A percentile compares a stretch with the other conserved stretches of the same genome.
Conservation (phyloP, 768 basidiomycete species). For the Mycena kentingensis region DNA sequence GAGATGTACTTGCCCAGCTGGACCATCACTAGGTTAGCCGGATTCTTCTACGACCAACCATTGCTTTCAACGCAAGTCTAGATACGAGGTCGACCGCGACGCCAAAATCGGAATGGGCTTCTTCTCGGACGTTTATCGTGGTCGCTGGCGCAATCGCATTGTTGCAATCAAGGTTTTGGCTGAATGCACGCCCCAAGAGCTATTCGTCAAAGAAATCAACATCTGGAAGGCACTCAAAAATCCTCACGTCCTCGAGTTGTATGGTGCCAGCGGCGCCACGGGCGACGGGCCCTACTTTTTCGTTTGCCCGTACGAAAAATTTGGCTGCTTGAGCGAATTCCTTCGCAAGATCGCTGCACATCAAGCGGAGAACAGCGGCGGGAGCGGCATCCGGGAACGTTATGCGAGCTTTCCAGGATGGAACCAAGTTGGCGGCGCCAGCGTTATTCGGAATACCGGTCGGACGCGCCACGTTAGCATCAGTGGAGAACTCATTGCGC, state of each 20-base stretch:
- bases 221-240: constrained; percentile 75
- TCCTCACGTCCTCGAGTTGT: constrained; percentile 69
- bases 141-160: constrained; percentile 63
- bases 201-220: constrained; percentile 70
- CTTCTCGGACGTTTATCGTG: constrained; percentile 80
- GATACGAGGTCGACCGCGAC: constrained; percentile 76
- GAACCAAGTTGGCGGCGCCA: constrained; percentile 9
- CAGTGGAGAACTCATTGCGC: constrained; percentile 15
- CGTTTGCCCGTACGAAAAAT: constrained; percentile 70
- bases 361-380: constrained; percentile 22
- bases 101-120: constrained; percentile 70
- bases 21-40: constrained; percentile 69
- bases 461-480: constrained; percentile 18
- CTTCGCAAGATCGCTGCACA: constrained; percentile 24
- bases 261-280: constrained; percentile 73
- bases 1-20: constrained; percentile 58
- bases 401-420: constrained; percentile 20
- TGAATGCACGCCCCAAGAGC: constrained; percentile 55
- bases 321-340: constrained; percentile 57
- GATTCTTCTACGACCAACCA: constrained; percentile 1
- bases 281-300: constrained; percentile 78
- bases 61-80: constrained; percentile 23
- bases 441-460: constrained; percentile 10
- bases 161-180: constrained; percentile 78
- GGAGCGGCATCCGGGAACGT: constrained; percentile 23